phyloP scores from a whole-genome alignment of 2,329 filamentous ascomycete genomes.

The Nothophaeocryptopus gaeumannii region DNA sequence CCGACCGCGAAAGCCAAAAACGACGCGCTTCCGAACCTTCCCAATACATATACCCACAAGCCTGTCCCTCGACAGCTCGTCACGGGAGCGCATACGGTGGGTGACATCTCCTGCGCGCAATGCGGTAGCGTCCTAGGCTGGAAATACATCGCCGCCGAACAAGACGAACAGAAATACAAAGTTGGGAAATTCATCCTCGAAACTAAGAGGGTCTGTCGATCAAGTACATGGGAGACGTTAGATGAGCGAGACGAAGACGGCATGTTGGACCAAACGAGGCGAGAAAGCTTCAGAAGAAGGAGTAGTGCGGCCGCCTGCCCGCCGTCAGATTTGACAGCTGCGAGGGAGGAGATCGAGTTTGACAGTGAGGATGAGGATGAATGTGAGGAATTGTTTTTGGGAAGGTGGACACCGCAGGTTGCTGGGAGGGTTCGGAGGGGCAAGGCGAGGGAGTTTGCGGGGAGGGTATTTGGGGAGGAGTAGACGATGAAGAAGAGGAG shows the following conservation, averaged over 20 bases:
- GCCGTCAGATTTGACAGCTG: constrained; percentile 20
- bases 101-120: constrained; percentile 56
- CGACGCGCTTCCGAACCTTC: constrained; percentile 43
- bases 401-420: constrained; percentile 57
- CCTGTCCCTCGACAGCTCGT: constrained; percentile 59
- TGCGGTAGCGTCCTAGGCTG: constrained; percentile 60
- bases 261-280: constrained; percentile 13
- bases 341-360: constrained; percentile 50
- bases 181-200: constrained; percentile 67
- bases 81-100: constrained; percentile 61
- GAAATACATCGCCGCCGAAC: constrained; percentile 63
- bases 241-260: constrained; percentile 26
- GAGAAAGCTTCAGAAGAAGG: constrained; percentile 52
- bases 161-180: constrained; percentile 62
- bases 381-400: constrained; percentile 63
- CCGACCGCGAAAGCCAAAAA: constrained; percentile 26
- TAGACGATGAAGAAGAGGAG: background rate
- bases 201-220: constrained; percentile 53
- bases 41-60: constrained; percentile 58
- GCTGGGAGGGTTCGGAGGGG: constrained; percentile 48
- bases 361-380: constrained; percentile 66
- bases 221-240: constrained; percentile 51
- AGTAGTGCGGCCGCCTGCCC: constrained; percentile 38
- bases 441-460: constrained; percentile 20
- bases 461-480: constrained; percentile 2